Evolutionary conservation across 2,329 filamentous ascomycete genomes (phyloP), one percentile per base, ranked within the genome.

Genomic region (Neopestalotiopsis rosae): DNA sequence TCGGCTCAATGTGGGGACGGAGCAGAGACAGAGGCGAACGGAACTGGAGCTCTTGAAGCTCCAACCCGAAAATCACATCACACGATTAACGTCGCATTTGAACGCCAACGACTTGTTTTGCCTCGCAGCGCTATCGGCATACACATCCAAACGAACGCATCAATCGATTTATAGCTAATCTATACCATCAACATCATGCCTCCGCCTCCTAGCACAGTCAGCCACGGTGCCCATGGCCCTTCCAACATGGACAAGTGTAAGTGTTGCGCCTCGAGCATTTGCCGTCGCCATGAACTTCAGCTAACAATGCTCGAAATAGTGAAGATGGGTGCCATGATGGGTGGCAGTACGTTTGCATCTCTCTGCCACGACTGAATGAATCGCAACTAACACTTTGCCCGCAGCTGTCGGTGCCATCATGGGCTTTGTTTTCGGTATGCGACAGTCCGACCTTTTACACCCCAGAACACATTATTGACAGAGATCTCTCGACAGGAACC

Each of bases 301-400:
- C 79, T 80, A 76, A 79, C 77, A 32, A 24, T 10, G 7, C 69
- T 69, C 69, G 67, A 74, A 65, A 75, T 80, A 97, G 94, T 95
- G 81, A 98, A 97, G 87, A 98, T 98, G 94, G 96, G 96, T 76
- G 94, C 93, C 72, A 91, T 99, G 91, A 98, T 98, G 94, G 96
- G 96, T 75, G 94, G 94, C 80, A 97, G 95, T 98, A 92, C 77
- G 94, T 89, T 66, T 34, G 24, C 63, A 12, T 4, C 20, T 24
- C 7, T 63, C 24, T 32, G 9, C 14, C 14, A 49, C 42, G 7
- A 14, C 38, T 56, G 20, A n/a, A 61, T 52, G 66, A 17, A n/a
- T 17, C 52, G 10, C 13, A 62, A 67, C 82, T 85, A 74, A 84
- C 72, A 20, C 45, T 14, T 70, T 65, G 42, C 28, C 42, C 70